Base-by-base conservation (phyloP, 2,329 filamentous ascomycete genomes). In the Nothophoma quercina region DNA sequence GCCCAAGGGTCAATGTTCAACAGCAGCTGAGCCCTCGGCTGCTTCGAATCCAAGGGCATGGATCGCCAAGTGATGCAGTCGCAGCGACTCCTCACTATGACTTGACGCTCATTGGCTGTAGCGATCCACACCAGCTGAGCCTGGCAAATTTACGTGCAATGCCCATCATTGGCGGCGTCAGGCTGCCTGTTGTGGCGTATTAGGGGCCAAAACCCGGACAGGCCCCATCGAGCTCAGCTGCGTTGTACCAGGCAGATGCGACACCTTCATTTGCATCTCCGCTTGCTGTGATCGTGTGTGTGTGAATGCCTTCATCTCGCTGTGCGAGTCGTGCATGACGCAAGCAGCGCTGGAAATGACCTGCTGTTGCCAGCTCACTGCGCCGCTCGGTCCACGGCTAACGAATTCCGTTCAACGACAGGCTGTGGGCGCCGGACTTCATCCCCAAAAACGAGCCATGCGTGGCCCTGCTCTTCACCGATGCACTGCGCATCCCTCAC, bases 201-300 rank as follows among this genome's bases (percentile, higher is more conserved):
- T 65, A 62, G 52, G 36, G 56, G 58, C 54, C 51, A 39, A 56
- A 38, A 15, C 33, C 32, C 34, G 48, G 43, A 43, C 44, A 53
- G 19, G 12, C 50, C 62, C 62, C 59, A n/a, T 64, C 62, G 34
- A 58, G 55, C 39, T 43, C 50, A 49, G 48, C 49, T 58, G 55
- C 51, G 51, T 23, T 35, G 58, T 44, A 55, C 58, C 52, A 56
- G 58, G 60, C 59, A 55, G 58, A 59, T 53, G 56, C 61, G 51
- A 64, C 61, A 53, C 47, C 25, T 56, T 58, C 50, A 62, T 67
- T 51, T 65, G 62, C 58, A 56, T 51, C 48, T 51, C 51, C 58
- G 64, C 60, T 39, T 56, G 50, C 56, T 51, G 51, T 50, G 51
- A 46, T 40, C 41, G 47, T 44, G 44, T 39, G n/a, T 50, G 45